These are phyloP conservation scores for Exophiala sideris DNA, from an alignment of 2,329 filamentous ascomycete genomes.

Conservation along the genomic window DNA sequence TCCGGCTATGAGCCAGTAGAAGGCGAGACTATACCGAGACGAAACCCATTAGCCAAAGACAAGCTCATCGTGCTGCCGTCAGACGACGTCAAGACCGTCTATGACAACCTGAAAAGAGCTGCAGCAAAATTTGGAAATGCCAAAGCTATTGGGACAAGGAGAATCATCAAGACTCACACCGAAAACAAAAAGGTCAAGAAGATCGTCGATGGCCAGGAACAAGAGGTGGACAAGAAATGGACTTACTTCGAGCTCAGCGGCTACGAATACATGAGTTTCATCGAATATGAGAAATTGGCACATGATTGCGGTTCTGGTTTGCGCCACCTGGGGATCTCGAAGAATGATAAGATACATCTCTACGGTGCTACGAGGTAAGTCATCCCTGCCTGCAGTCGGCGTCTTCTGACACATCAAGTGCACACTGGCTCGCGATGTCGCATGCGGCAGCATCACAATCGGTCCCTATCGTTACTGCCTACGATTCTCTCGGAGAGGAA, in stretches of 20 bases:
- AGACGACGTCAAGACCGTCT: constrained; percentile 70
- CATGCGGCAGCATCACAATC: constrained; percentile 79
- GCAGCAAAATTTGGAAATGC: constrained; percentile 62
- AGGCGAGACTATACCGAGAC: constrained; percentile 80
- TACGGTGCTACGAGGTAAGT: constrained; percentile 76
- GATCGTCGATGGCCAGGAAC: constrained; percentile 74
- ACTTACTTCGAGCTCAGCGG: constrained; percentile 78
- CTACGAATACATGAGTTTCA: constrained; percentile 74
- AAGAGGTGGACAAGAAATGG: constrained; percentile 86
- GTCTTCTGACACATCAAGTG: constrained; percentile 45
- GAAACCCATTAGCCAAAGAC: constrained; percentile 68
- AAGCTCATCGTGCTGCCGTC: constrained; percentile 64
- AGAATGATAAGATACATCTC: constrained; percentile 69
- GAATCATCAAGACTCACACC: constrained; percentile 71
- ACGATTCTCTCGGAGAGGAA: constrained; percentile 37
- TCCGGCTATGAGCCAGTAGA: constrained; percentile 65
- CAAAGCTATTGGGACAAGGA: constrained; percentile 67
- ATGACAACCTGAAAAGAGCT: constrained; percentile 70
- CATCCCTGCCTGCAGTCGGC: neutral
- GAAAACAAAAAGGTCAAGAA: constrained; percentile 91
- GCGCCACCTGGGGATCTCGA: constrained; percentile 67
- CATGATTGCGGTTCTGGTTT: constrained; percentile 69
- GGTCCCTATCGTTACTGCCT: constrained; percentile 76
- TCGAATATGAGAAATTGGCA: constrained; percentile 70
- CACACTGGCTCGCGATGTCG: constrained; percentile 79